Base-by-base conservation (phyloP, 768 basidiomycete species). In the Cystoderma amianthinum region DNA sequence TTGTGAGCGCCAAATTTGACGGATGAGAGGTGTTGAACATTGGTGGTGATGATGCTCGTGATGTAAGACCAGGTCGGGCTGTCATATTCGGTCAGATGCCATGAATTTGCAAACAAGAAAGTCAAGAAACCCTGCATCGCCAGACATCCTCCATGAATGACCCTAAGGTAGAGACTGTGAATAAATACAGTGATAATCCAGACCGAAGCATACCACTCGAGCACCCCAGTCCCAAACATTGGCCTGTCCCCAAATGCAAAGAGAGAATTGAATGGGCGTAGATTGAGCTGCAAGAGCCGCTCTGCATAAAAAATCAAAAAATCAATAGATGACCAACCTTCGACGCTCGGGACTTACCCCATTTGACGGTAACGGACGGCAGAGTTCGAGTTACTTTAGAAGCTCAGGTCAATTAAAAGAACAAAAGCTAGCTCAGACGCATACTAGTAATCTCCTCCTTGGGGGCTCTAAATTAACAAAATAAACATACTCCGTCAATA, bases 211-310 rank as follows among this genome's bases (percentile, higher is more conserved):
- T 52, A 72, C 71, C 48, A 75, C 76, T 39, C 66, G 64, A 11
- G 71, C 67, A n/a, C 76, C 76, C 76, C 76, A 79, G 7, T 64
- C 58, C 75, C 76, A 78, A 9, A 77, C 75, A 41, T 76, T 56
- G 2, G 68, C 71, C 11, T 51, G 43, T n/a, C 76, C 75, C 76
- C 76, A 79, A 36, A 71, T 71, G 50, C 76, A 79, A 13, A 79
- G 55, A 25, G 59, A 62, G 48, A 62, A 74, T 36, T 77, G 67
- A 18, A 79, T 62, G 0, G 75, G 74, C 7, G 62, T 62, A 4
- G 66, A 50, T 39, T 69, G 65, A 4, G 56, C 51, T 4, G 65
- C 67, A 5, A 78, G 59, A 7, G 74, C 76, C 12, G 62, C 67
- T 11, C 72, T 74, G 38, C 2, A 36, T 13, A 23, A 32, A 18